Evolutionary conservation across 83 land plant genomes (phyloP).

Genomic region (Picea abies): DNA sequence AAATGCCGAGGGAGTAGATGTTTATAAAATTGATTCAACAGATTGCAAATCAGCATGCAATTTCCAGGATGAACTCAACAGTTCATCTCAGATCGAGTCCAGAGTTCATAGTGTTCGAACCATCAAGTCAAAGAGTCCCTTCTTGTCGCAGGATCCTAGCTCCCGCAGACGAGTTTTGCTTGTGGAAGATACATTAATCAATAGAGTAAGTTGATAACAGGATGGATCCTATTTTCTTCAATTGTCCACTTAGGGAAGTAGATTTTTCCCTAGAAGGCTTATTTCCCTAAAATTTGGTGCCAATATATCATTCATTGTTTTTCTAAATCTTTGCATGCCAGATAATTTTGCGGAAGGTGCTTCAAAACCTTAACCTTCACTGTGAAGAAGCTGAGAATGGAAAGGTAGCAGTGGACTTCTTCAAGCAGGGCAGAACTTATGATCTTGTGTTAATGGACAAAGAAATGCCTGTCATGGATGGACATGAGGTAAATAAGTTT

Average conservation of each 20-base stretch:
- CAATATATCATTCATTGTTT: not conserved
- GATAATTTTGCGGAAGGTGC: conserved; percentile 32
- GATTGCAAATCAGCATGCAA: not conserved
- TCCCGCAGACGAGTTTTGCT: conserved; percentile 33
- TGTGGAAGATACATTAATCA: conserved; percentile 47
- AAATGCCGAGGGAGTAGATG: conserved; percentile 12
- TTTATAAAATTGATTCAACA: not conserved
- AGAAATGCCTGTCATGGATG: too few relatives aligned
- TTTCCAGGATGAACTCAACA: not conserved
- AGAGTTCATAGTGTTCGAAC: conserved; percentile 3
- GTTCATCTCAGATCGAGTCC: not conserved
- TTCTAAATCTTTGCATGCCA: not conserved
- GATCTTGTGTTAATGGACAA: conserved; percentile 46
- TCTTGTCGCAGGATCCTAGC: not conserved
- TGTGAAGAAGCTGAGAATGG: conserved; percentile 47
- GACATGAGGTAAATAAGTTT: too few relatives aligned
- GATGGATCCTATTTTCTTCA: not conserved
- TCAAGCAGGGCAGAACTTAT: conserved; percentile 35
- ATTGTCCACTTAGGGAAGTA: not conserved
- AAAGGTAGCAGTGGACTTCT: conserved; percentile 34
- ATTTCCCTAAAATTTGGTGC: not conserved
- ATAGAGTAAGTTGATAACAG: conserved; percentile 31
- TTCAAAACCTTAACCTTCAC: conserved; percentile 28
- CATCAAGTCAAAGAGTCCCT: conserved; percentile 2
- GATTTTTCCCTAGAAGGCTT: not conserved